Evolutionary conservation across 352 stramenopile species (phyloP).

Genomic region (Pythium plurisporium): DNA sequence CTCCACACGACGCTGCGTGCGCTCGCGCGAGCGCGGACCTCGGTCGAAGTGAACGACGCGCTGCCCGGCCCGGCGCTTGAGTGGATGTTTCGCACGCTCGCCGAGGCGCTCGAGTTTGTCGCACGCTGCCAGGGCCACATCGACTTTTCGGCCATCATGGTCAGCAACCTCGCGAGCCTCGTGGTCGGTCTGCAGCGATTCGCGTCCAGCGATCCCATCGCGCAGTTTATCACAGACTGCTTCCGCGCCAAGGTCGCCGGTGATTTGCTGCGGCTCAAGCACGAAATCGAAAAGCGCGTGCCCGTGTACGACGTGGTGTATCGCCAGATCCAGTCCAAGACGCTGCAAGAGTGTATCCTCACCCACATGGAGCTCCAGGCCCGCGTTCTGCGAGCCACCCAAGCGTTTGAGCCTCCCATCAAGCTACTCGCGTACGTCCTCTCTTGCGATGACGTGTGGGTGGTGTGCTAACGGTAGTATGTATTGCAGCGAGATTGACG

Average conservation of each 20-base stretch:
- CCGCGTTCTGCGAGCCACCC: conserved; percentile 23
- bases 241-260: conserved; percentile 40
- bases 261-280: conserved; percentile 55
- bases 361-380: conserved; percentile 61
- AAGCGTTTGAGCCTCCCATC: conserved; percentile 41
- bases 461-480: not conserved
- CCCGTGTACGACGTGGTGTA: conserved; percentile 69
- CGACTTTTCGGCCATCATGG: conserved; percentile 33
- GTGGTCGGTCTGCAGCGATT: conserved; percentile 54
- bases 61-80: conserved; percentile 15
- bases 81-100: conserved; percentile 19
- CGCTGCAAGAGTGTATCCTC: conserved; percentile 46
- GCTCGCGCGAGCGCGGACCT: conserved; percentile 6
- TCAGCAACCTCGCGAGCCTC: conserved; percentile 45
- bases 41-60: conserved; percentile 15
- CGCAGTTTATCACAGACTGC: conserved; percentile 50
- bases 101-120: conserved; percentile 63
- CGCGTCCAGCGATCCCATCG: conserved; percentile 35
- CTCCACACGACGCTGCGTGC: conserved; percentile 7
- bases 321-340: conserved; percentile 36
- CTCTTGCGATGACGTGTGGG: not conserved
- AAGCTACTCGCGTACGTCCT: conserved; percentile 61
- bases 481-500: conserved; percentile 76
- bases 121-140: conserved; percentile 43
- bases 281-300: conserved; percentile 65